phyloP scores from a whole-genome alignment of 1,139 yeast species.

The Candida tetrigidarum region DNA sequence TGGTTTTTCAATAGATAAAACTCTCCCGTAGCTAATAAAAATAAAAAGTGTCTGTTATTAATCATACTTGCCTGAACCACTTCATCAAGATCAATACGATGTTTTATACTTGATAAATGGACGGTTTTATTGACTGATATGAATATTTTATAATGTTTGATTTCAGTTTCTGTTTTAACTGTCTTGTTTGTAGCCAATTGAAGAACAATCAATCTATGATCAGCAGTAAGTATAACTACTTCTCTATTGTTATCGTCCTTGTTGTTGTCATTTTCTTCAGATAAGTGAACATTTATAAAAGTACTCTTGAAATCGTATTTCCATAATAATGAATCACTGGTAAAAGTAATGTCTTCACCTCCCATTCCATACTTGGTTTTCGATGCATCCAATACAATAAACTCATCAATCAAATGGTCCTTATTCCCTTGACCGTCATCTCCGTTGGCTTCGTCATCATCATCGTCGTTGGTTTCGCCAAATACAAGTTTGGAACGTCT shows the following conservation, averaged over 20 bases:
- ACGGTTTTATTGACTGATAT: constrained; percentile 41
- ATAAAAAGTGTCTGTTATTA: constrained; percentile 37
- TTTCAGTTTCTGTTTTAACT: constrained; percentile 11
- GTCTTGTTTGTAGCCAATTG: constrained; percentile 24
- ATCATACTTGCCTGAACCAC: constrained; percentile 33
- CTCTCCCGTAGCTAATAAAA: constrained; percentile 43
- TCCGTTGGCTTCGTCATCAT: constrained; percentile 15
- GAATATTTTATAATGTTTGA: constrained; percentile 30
- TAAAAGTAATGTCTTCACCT: constrained; percentile 37
- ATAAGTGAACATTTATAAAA: constrained; percentile 26
- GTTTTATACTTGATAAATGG: constrained; percentile 36
- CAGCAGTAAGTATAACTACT: constrained; percentile 35
- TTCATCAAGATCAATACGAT: constrained; percentile 28
- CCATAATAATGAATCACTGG: constrained; percentile 47
- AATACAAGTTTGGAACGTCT: constrained; percentile 27
- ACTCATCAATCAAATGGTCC: constrained; percentile 37
- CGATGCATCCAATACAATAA: constrained; percentile 39
- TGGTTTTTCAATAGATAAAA: constrained; percentile 42
- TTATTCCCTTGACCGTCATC: too few relatives aligned
- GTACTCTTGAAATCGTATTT: constrained; percentile 38
- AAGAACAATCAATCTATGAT: constrained; percentile 34
- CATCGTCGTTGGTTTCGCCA: constrained; percentile 15
- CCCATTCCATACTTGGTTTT: constrained; percentile 40
- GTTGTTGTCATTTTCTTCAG: constrained; percentile 9
- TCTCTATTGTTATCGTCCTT: constrained; percentile 25